Conservation (phyloP, 73 alveolate species). For the Diophrys appendiculata region DNA sequence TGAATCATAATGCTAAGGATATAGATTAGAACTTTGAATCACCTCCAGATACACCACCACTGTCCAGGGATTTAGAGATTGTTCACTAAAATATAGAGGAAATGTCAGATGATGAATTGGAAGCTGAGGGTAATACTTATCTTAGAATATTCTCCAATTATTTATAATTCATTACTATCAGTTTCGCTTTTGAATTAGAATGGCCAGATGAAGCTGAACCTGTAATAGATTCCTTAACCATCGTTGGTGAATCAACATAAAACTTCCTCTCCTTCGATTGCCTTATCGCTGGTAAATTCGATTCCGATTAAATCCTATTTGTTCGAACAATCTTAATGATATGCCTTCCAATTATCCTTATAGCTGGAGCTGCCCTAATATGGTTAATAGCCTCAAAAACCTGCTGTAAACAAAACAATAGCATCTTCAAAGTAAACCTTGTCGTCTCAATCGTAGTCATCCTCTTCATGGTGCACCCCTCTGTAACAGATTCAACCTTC, state of each 20-base stretch:
- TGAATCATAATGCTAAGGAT: no score
- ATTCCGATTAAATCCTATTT: no score
- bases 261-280: background rate
- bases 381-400: background rate
- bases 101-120: no score
- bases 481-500: conserved; percentile 41
- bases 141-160: background rate
- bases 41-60: no score
- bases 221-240: background rate
- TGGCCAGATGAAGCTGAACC: background rate
- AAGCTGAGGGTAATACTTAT: background rate
- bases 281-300: no score
- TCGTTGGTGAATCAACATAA: background rate
- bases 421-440: no score
- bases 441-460: no score
- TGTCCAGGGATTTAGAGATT: background rate
- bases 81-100: background rate
- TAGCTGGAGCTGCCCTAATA: background rate
- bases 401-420: background rate
- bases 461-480: conserved; percentile 58
- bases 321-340: background rate
- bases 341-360: background rate
- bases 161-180: background rate
- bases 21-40: no score
- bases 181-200: background rate